Evolutionary conservation across 805 yeast species (phyloP), one percentile per base, ranked within the genome.

Genomic region (Candida stauntonica): DNA sequence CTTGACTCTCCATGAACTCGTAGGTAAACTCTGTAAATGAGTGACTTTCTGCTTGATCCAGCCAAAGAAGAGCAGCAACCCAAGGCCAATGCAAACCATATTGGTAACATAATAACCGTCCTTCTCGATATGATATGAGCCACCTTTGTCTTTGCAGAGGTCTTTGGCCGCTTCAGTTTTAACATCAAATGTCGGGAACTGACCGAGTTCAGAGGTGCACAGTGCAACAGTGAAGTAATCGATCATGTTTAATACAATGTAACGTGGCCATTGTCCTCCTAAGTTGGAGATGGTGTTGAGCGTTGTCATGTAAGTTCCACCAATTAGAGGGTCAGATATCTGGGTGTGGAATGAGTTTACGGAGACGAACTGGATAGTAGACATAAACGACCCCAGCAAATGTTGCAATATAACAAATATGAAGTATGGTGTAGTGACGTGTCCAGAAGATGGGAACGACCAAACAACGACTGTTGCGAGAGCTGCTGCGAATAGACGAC

Each of bases 291-390:
- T 68, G 0, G 99, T 93, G 61, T 93, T 93, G 42, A 93, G 68
- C 1, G 95, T 81, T 0, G 99, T 93, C 98, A 93, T 91, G 60
- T 93, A 93, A 0, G 99, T 93, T 2, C 99, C 99, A 14, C 99
- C 99, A 52, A 93, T 86, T 15, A 79, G 63, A 0, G 99, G 98
- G 58, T 93, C 99, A 2, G 99, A 96, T 38, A 93, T 85, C 51
- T 81, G 79, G 3, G 97, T 91, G 63, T 91, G 97, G 70, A 93
- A 93, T 0, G 98, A 95, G 55, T 88, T 83, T 30, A 93, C 78
- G 1, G 95, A 84, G 15, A 93, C 98, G 64, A 93, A 91, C 62
- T 91, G 98, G 40, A 93, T 81, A 0, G 99, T 93, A 5, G 88
- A 74, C 95, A 91, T 86, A 62, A 93, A 89, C 8, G 95, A 84